A percentile compares a stretch with the other conserved stretches of the same genome.
Conservation (phyloP, 2,329 filamentous ascomycete genomes). For the Penicillium crustosum region DNA sequence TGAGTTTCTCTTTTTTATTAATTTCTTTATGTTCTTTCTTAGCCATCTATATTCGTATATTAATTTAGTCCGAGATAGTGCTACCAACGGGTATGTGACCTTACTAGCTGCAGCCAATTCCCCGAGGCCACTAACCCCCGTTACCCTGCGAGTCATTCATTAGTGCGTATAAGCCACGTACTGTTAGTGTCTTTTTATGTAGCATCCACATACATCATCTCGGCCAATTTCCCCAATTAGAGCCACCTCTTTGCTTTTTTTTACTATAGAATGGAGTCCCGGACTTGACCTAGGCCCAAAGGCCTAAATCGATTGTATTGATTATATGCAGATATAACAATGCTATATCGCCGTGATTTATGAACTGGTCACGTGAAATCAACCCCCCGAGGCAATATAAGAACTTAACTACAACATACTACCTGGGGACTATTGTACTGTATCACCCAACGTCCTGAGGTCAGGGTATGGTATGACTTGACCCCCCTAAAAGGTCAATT, state of each 20-base stretch:
- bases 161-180: conserved; percentile 3
- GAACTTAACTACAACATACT: neutral
- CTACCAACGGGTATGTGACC: neutral
- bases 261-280: too few relatives aligned
- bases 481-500: neutral
- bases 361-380: neutral
- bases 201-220: neutral
- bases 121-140: neutral
- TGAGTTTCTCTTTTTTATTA: neutral
- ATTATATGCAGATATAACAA: too few relatives aligned
- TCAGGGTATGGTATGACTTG: neutral
- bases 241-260: neutral
- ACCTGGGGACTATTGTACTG: neutral
- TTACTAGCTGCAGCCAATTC: conserved; percentile 1
- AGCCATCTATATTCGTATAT: neutral
- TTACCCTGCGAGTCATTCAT: conserved; percentile 10
- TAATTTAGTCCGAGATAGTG: neutral
- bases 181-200: neutral
- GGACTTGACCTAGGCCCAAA: too few relatives aligned
- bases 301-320: too few relatives aligned
- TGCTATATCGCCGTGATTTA: too few relatives aligned
- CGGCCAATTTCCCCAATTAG: neutral
- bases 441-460: neutral
- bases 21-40: neutral
- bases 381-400: neutral